These are phyloP conservation scores for Afroboletus lepidellus DNA, from an alignment of 1,284 basidiomycete species.

Conservation along the genomic window DNA sequence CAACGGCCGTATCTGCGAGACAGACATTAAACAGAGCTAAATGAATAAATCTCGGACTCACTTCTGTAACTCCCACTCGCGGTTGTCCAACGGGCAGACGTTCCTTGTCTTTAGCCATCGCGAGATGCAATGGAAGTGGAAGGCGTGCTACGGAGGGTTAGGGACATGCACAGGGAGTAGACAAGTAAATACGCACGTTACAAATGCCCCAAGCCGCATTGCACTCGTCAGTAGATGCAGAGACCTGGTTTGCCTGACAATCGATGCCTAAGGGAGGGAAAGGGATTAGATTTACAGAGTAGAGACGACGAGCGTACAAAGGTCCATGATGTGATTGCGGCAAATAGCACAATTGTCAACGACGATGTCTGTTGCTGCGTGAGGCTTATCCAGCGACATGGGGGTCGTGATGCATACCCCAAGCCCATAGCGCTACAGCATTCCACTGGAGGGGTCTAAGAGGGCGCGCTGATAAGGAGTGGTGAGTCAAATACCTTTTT, in stretches of 20 bases:
- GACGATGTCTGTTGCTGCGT: constrained; percentile 70
- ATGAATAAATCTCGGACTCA: constrained; percentile 39
- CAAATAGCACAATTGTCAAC: constrained; percentile 97
- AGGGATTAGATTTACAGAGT: constrained; percentile 6
- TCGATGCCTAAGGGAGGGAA: constrained; percentile 78
- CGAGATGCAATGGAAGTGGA: constrained; percentile 99
- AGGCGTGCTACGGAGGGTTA: constrained; percentile 78
- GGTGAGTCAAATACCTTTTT: constrained; percentile 73
- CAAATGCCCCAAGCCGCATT: constrained; percentile 99
- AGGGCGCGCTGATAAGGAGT: constrained; percentile 5
- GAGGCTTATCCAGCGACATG: constrained; percentile 6
- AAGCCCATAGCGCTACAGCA: constrained; percentile 93
- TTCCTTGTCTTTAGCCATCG: constrained; percentile 99
- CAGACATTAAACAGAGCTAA: background rate
- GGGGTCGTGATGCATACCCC: constrained; percentile 60
- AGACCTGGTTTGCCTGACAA: constrained; percentile 98
- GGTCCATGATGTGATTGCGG: constrained; percentile 98
- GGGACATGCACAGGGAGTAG: background rate
- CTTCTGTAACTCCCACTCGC: constrained; percentile 95
- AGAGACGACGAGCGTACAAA: constrained; percentile 61
- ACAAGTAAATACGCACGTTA: constrained; percentile 65
- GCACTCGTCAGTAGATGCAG: constrained; percentile 94
- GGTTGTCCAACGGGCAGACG: constrained; percentile 97
- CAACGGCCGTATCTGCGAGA: constrained; percentile 31
- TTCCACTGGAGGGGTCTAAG: constrained; percentile 76